A percentile compares a stretch with the other conserved stretches of the same genome.
Evolutionary conservation across 257 asterid genomes (phyloP).

Genomic region (Penstemon davidsonii): DNA sequence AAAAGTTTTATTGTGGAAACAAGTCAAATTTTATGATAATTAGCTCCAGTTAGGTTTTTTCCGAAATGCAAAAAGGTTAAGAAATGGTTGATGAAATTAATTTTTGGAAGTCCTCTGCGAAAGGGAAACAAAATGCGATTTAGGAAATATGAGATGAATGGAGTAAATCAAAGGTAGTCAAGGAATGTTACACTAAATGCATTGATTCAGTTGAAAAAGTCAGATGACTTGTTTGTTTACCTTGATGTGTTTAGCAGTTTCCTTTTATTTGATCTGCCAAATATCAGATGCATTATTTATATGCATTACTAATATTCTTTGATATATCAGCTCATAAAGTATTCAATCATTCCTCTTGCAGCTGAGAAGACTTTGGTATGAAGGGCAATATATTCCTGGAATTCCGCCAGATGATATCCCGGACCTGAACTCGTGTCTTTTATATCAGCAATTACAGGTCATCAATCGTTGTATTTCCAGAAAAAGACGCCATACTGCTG

Average conservation of each 20-base stretch:
- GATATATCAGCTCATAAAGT: conserved; percentile 18
- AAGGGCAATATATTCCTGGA: conserved; percentile 90
- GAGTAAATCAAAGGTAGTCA: background rate
- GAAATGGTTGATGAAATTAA: background rate
- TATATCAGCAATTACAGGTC: conserved; percentile 96
- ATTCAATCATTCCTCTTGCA: conserved; percentile 41
- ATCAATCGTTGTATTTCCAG: conserved; percentile 95
- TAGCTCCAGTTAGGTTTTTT: conserved; percentile 12
- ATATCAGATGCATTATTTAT: conserved; percentile 14
- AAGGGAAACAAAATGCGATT: background rate
- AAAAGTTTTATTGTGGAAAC: background rate
- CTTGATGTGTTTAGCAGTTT: background rate
- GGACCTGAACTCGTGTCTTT: conserved; percentile 84
- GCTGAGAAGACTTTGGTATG: conserved; percentile 93
- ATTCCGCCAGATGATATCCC: conserved; percentile 84
- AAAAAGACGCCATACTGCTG: conserved; percentile 70
- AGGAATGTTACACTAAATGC: background rate
- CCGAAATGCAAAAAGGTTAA: background rate
- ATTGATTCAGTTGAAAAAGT: conserved; percentile 5
- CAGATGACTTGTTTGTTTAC: background rate
- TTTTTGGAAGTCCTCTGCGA: background rate
- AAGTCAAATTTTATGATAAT: background rate
- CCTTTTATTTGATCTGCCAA: background rate
- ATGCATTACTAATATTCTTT: conserved; percentile 16
- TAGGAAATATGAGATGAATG: conserved; percentile 7